These are phyloP conservation scores for Colletotrichum plurivorum DNA, from an alignment of 2,329 filamentous ascomycete genomes.

Conservation along the genomic window DNA sequence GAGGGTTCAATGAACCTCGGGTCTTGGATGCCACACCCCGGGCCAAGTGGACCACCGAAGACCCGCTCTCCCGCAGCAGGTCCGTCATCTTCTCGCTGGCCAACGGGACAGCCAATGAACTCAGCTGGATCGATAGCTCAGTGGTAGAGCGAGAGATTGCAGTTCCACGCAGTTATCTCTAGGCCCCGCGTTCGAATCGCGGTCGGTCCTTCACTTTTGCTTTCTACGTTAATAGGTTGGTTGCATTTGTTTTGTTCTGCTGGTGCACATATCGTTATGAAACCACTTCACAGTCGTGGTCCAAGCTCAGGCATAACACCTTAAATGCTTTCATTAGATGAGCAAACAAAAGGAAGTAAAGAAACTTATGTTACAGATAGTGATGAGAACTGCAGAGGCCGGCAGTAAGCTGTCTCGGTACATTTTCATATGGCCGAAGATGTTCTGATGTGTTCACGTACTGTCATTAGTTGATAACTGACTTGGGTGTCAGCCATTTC, in stretches of 20 bases:
- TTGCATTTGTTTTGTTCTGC: not conserved
- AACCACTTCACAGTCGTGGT: no score
- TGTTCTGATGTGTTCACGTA: no score
- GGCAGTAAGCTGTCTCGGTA: no score
- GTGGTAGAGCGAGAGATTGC: constrained; percentile 38
- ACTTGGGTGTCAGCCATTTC: no score
- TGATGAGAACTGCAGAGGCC: no score
- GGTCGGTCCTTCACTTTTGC: constrained; percentile 33
- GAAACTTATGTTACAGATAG: no score
- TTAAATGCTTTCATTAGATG: no score
- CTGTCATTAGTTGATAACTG: no score
- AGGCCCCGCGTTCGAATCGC: constrained; percentile 40
- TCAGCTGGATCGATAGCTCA: constrained; percentile 27
- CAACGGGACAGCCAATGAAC: not conserved
- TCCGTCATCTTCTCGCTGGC: not conserved
- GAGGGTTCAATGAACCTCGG: not conserved
- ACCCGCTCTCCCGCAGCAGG: not conserved
- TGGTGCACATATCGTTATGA: not conserved
- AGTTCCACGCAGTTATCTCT: constrained; percentile 34
- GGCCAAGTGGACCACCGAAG: not conserved
- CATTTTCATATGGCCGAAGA: no score
- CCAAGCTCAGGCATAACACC: no score
- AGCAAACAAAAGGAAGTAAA: no score
- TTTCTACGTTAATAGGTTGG: not conserved
- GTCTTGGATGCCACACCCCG: not conserved